These are phyloP conservation scores for Fusarium metavorans DNA, from an alignment of 2,329 filamentous ascomycete species.

Conservation along the genomic window DNA sequence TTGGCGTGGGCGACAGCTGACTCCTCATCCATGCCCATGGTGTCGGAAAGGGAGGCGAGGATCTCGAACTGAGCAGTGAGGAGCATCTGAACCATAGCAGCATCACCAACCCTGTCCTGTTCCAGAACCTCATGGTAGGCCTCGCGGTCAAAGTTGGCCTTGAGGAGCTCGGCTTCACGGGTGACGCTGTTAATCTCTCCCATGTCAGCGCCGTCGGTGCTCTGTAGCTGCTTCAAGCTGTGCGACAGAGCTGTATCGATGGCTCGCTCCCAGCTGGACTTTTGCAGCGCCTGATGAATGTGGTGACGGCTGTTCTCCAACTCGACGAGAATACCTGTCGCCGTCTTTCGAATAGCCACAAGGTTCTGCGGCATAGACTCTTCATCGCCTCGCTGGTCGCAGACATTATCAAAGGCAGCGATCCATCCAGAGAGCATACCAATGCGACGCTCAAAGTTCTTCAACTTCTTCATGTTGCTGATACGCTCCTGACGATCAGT, in stretches of 20 bases:
- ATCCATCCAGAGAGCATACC: conserved; percentile 91
- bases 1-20: conserved; percentile 86
- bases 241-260: conserved; percentile 91
- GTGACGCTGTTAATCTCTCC: conserved; percentile 77
- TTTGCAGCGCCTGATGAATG: conserved; percentile 85
- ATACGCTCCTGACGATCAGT: conserved; percentile 83
- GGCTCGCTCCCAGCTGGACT: conserved; percentile 86
- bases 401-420: conserved; percentile 87
- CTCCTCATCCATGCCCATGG: conserved; percentile 84
- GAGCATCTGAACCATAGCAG: conserved; percentile 82
- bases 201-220: conserved; percentile 60
- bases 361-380: conserved; percentile 77
- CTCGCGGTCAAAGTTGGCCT: conserved; percentile 84
- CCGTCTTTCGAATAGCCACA: conserved; percentile 84
- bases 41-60: conserved; percentile 83
- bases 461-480: conserved; percentile 83
- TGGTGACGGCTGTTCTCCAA: conserved; percentile 91
- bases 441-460: conserved; percentile 86
- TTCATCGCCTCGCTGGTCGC: conserved; percentile 67
- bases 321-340: conserved; percentile 88
- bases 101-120: conserved; percentile 84
- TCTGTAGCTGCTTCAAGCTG: conserved; percentile 81
- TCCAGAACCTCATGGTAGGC: conserved; percentile 82
- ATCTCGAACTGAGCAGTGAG: conserved; percentile 94
- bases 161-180: conserved; percentile 88